phyloP scores from a whole-genome alignment of 2,329 filamentous ascomycete genomes.

The Ramularia collo-cygni region DNA sequence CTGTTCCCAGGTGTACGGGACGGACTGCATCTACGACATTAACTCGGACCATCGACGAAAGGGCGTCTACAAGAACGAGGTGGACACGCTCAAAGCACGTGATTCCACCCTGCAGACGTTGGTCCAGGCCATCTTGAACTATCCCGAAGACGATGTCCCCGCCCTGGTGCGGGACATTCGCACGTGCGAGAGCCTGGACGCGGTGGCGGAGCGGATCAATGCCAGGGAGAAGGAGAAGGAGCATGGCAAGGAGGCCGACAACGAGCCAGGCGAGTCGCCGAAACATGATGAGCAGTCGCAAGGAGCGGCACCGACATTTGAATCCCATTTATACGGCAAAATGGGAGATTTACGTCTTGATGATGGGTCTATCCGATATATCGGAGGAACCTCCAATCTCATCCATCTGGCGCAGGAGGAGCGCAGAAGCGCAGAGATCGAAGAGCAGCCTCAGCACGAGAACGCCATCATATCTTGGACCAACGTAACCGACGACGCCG shows the following conservation, averaged over 20 bases:
- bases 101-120: slow-evolving; percentile 87
- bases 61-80: slow-evolving; percentile 92
- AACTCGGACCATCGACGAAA: slow-evolving; percentile 94
- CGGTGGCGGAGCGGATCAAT: slow-evolving; percentile 54
- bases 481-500: slow-evolving; percentile 68
- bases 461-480: slow-evolving; percentile 83
- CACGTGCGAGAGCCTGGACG: slow-evolving; percentile 68
- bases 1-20: slow-evolving; percentile 89
- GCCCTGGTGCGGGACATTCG: slow-evolving; percentile 79
- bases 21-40: slow-evolving; percentile 88
- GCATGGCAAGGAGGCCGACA: slow-evolving; percentile 37
- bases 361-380: slow-evolving; percentile 81
- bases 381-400: slow-evolving; percentile 89
- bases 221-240: slow-evolving; percentile 47
- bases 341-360: slow-evolving; percentile 88
- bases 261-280: slow-evolving; percentile 31
- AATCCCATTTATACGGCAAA: slow-evolving; percentile 79
- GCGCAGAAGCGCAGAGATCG: slow-evolving; percentile 27
- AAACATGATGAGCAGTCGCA: slow-evolving; percentile 28
- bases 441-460: slow-evolving; percentile 48
- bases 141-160: slow-evolving; percentile 76
- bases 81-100: slow-evolving; percentile 77
- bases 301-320: slow-evolving; percentile 44
- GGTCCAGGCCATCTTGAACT: slow-evolving; percentile 87
- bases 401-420: slow-evolving; percentile 59